Evolutionary conservation across 805 yeast genomes (phyloP), one percentile per base, ranked within the genome.

Genomic region (Cyberlindnera bimundalis): DNA sequence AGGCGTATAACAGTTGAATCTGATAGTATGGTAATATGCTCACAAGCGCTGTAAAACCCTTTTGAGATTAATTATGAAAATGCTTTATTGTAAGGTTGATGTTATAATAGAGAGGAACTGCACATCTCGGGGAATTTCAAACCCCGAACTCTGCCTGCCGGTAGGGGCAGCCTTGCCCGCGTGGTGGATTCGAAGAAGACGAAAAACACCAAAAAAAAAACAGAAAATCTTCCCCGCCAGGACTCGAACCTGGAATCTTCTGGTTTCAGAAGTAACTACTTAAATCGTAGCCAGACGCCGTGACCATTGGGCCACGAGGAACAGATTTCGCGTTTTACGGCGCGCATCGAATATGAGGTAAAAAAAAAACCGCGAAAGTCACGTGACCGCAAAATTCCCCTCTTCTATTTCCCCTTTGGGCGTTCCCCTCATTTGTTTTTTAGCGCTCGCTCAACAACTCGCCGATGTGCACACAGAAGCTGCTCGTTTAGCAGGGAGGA

Each of bases 301-400:
- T 75, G 78, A 76, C 81, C 81, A 76, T 76, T 76, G 79, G 81
- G 81, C 80, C 81, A 76, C 78, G 80, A 76, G 80, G 81, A 76
- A 76, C 71, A 67, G 68, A 57, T 51, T 24, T 36, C 39, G 24
- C 33, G 33, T 13, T 19, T 18, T 18, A 19, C 4, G 33, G 24
- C 17, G 23, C 13, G 13, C n/a, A 15, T 14, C 7, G 6, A 16
- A 17, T 18, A 19, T 30, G 21, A 29, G 31, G 10, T n/a, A 29
- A 17, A 29, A 6, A 7, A 7, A 21, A 10, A 21, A 21, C 24
- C 6, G 24, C 32, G 21, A 29, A 29, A n/a, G 14, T 27, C 14
- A n/a, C 29, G 17, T n/a, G 13, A n/a, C 15, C 11, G 19, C 6
- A 12, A 12, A 3, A 4, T 30, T 32, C 35, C 35, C 40, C 44